Conservation (phyloP, 768 basidiomycete genomes). For the Lyophyllum semitale region DNA sequence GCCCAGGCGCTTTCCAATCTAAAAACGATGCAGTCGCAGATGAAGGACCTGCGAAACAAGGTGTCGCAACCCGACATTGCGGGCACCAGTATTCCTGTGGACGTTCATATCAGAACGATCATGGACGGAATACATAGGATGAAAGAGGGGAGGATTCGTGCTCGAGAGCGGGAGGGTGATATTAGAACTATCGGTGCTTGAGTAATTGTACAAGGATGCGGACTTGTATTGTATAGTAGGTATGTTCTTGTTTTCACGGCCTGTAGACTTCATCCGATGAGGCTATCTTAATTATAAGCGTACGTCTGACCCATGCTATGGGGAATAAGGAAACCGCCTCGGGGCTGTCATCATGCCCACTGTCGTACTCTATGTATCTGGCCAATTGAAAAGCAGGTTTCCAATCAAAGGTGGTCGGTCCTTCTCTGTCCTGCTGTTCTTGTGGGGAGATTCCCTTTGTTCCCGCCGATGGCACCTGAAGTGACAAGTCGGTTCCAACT, state of each 20-base stretch:
- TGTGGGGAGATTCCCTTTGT: neutral
- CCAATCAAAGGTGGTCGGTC: too few species aligned
- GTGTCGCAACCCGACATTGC: conserved; percentile 49
- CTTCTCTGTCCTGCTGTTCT: too few species aligned
- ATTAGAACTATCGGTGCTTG: conserved; percentile 15
- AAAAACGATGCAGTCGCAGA: conserved; percentile 47
- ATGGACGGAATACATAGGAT: conserved; percentile 43
- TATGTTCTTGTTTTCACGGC: too few species aligned
- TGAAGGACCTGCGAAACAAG: conserved; percentile 53
- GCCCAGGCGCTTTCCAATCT: conserved; percentile 45
- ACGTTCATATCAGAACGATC: conserved; percentile 57
- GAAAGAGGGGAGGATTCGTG: conserved; percentile 39
- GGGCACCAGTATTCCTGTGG: conserved; percentile 45
- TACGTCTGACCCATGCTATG: too few species aligned
- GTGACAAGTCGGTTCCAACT: neutral
- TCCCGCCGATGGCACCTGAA: neutral
- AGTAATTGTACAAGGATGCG: neutral
- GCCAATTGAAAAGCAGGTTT: too few species aligned
- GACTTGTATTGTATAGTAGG: neutral
- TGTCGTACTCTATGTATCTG: too few species aligned
- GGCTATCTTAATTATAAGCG: too few species aligned
- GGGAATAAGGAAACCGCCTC: too few species aligned
- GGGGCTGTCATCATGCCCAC: too few species aligned
- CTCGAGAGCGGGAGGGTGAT: conserved; percentile 28
- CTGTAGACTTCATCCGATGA: too few species aligned